phyloP scores from a whole-genome alignment of 1,284 basidiomycete species.

The Athelia sp. region DNA sequence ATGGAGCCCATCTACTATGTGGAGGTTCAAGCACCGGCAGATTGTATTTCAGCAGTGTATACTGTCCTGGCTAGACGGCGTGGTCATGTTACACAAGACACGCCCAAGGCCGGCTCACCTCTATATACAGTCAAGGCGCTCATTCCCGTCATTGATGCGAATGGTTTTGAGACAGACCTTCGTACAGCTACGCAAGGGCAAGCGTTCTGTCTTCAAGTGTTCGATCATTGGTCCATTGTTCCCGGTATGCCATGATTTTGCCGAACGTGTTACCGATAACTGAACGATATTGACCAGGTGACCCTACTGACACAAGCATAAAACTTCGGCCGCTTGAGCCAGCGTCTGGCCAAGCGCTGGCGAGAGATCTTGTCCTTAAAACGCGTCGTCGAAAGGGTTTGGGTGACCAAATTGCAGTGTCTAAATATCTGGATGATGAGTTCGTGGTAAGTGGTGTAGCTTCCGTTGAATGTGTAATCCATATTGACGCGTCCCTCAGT shows the following conservation, averaged over 20 bases:
- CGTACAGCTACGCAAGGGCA: conserved; percentile 96
- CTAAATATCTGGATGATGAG: conserved; percentile 93
- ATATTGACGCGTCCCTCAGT: conserved; percentile 33
- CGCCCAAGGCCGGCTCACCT: conserved; percentile 95
- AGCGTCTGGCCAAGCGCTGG: conserved; percentile 89
- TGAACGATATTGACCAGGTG: conserved; percentile 48
- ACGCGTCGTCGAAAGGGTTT: conserved; percentile 94
- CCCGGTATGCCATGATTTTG: conserved; percentile 59
- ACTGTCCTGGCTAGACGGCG: conserved; percentile 94
- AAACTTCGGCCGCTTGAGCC: conserved; percentile 95
- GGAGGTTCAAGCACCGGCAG: conserved; percentile 97
- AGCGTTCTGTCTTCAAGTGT: conserved; percentile 93
- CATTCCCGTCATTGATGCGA: conserved; percentile 97
- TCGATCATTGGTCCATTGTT: conserved; percentile 98
- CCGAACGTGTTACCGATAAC: conserved; percentile 1
- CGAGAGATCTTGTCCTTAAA: conserved; percentile 92
- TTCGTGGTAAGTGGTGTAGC: conserved; percentile 63
- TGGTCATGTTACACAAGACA: conserved; percentile 97
- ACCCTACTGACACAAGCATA: conserved; percentile 95
- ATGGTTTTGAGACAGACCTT: conserved; percentile 98
- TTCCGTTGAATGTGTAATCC: conserved; percentile 17
- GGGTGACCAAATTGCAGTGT: conserved; percentile 89
- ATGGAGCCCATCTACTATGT: conserved; percentile 99
- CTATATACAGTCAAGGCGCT: conserved; percentile 96
- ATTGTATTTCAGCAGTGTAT: conserved; percentile 97